A percentile compares a stretch with the other conserved stretches of the same genome.
Conservation (phyloP, 345 rosid genomes). For the Euphorbia peplus region DNA sequence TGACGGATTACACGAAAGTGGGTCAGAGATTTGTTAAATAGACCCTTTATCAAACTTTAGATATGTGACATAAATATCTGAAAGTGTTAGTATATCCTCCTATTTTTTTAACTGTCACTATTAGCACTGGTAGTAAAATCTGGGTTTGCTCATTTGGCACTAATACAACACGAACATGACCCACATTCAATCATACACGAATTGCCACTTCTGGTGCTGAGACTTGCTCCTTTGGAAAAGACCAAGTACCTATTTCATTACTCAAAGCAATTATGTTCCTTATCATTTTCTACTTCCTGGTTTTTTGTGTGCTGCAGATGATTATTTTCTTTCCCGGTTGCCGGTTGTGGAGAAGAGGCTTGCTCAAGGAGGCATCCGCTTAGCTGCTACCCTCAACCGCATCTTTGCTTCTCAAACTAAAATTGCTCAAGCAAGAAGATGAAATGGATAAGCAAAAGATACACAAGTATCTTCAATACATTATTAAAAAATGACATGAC, state of each 20-base stretch:
- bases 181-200: not conserved
- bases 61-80: no score
- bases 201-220: conserved; percentile 1
- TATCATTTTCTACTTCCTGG: conserved; percentile 8
- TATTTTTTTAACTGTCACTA: no score
- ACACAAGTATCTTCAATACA: conserved; percentile 21
- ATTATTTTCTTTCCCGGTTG: conserved; percentile 70
- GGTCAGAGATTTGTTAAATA: no score
- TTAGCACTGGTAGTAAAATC: not conserved
- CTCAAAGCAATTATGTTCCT: not conserved
- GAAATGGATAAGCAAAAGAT: not conserved
- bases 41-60: no score
- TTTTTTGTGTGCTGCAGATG: conserved; percentile 41
- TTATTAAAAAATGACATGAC: conserved; percentile 19
- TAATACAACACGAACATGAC: no score
- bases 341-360: conserved; percentile 77
- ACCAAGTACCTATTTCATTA: not conserved
- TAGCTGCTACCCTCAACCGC: conserved; percentile 79
- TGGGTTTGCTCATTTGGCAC: no score
- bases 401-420: conserved; percentile 47
- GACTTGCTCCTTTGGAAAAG: conserved; percentile 1
- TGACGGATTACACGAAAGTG: no score
- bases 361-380: conserved; percentile 80
- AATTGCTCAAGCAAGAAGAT: conserved; percentile 40
- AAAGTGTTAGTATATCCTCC: no score